phyloP scores from a whole-genome alignment of 768 basidiomycete genomes.

The Amanita phalloides region DNA sequence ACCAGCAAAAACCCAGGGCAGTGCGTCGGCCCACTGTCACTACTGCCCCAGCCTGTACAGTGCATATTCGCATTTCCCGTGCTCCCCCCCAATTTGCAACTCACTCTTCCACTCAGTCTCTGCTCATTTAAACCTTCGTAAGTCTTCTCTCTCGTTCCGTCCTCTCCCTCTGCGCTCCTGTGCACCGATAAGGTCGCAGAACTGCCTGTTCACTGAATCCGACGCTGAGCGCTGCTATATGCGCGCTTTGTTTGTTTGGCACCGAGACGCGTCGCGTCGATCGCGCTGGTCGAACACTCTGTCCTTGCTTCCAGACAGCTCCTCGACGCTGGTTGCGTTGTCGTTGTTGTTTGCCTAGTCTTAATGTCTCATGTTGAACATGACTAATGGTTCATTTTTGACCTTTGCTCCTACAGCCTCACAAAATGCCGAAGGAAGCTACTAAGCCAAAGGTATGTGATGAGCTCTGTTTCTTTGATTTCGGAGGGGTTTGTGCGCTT shows the following conservation, averaged over 20 bases:
- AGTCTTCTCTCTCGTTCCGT: slow-evolving; percentile 1
- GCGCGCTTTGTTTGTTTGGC: slow-evolving; percentile 14
- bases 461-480: slow-evolving; percentile 13
- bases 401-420: slow-evolving; percentile 4
- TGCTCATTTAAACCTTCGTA: slow-evolving; percentile 4
- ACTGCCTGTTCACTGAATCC: background rate
- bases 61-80: slow-evolving; percentile 6
- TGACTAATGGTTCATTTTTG: slow-evolving; percentile 5
- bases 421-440: slow-evolving; percentile 71
- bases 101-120: slow-evolving; percentile 3
- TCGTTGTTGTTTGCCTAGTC: slow-evolving; percentile 1
- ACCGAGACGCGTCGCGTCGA: slow-evolving; percentile 16
- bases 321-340: background rate
- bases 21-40: slow-evolving; percentile 4
- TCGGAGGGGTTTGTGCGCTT: slow-evolving; percentile 2
- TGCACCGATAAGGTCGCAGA: slow-evolving; percentile 3
- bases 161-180: background rate
- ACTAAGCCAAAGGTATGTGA: slow-evolving; percentile 55
- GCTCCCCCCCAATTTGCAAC: slow-evolving; percentile 1
- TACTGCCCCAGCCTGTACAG: slow-evolving; percentile 5
- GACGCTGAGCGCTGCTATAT: slow-evolving; percentile 9
- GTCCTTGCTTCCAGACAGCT: background rate
- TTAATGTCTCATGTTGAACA: slow-evolving; percentile 5
- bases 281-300: slow-evolving; percentile 5
- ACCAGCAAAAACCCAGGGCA: slow-evolving; percentile 5